Base-by-base conservation (phyloP, 257 asterid species). In the Solanum ossicruentum region DNA sequence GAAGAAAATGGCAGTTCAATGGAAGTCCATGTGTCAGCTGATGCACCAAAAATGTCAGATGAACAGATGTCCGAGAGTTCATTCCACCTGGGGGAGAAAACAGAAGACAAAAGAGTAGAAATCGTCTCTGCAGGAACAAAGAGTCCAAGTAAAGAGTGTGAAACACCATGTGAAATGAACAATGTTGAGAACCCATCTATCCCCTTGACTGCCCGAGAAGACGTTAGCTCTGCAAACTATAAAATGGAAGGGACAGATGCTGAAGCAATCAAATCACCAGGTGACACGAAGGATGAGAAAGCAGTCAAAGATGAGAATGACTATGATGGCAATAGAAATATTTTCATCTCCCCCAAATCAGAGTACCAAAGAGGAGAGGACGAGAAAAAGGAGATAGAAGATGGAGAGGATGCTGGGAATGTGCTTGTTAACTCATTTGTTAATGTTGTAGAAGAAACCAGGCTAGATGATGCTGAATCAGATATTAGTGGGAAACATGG, bases 1-100 rank as follows among this genome's bases (percentile, higher is more conserved):
- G 86, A 84, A 82, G 71, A 87, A 81, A 80, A 36, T 57, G 78
- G 23, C 67, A 84, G 84, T 41, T 57, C 83, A 11, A 47, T 57
- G 26, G 84, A 72, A 52, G 49, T 32, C 82, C 26, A 23, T 54
- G 39, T 21, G 10, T 23, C 70, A 67, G 61, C 39, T 26, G 85
- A 84, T 23, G 45, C 28, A 52, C 49, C 55, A 28, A 84, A 60
- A 23, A 83, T 60, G 57, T 52, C 83, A 63, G 84, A 58, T n/a
- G 70, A 47, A 69, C 60, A 20, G 45, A 36, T 66, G 23, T 16
- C 85, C 12, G 52, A n/a, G 78, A 28, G 12, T 67, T 79, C 80
- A 84, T 55, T 43, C 49, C 73, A 45, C 36, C 58, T 13, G 56
- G 54, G 60, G 21, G 86, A 67, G 21, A 83, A 87, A 72, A 55